A percentile compares a stretch with the other conserved stretches of the same genome.
Evolutionary conservation across 768 basidiomycete species (phyloP).

Genomic region (Rhodotorula taiwanensis): DNA sequence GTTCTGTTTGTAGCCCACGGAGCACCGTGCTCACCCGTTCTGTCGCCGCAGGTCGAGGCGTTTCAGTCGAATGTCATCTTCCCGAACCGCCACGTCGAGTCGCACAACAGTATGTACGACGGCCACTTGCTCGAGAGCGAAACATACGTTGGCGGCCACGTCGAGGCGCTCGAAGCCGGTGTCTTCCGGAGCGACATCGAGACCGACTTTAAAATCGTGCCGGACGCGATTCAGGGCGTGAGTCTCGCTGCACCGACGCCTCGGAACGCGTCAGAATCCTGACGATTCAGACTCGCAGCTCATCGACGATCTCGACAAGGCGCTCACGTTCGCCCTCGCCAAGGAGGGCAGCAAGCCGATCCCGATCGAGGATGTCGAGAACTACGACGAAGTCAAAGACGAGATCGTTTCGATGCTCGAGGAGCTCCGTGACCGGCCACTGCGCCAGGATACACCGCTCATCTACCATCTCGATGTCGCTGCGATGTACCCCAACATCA

Average conservation of each 20-base stretch:
- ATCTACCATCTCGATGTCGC: constrained; percentile 99
- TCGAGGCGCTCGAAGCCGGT: constrained; percentile 95
- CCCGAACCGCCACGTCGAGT: constrained; percentile 94
- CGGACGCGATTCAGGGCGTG: constrained; percentile 67
- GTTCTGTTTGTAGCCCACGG: background rate
- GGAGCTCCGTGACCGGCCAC: constrained; percentile 81
- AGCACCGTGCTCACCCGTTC: background rate
- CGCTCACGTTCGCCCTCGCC: constrained; percentile 76
- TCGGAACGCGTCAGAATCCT: background rate
- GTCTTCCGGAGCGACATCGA: constrained; percentile 95
- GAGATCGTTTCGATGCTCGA: constrained; percentile 73
- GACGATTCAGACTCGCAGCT: constrained; percentile 53
- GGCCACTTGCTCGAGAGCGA: constrained; percentile 95
- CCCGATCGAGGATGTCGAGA: constrained; percentile 73
- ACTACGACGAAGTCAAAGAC: constrained; percentile 86
- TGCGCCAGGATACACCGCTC: constrained; percentile 80
- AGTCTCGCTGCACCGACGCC: background rate
- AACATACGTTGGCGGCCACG: constrained; percentile 97
- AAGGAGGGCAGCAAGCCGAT: constrained; percentile 66
- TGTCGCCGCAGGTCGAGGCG: constrained; percentile 71
- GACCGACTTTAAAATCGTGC: constrained; percentile 90
- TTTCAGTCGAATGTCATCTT: constrained; percentile 86
- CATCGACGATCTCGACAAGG: constrained; percentile 87
- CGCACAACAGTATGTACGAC: constrained; percentile 83
- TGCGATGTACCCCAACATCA: constrained; percentile 99